Evolutionary conservation across 2,329 filamentous ascomycete species (phyloP).

Genomic region (Nemania serpens): DNA sequence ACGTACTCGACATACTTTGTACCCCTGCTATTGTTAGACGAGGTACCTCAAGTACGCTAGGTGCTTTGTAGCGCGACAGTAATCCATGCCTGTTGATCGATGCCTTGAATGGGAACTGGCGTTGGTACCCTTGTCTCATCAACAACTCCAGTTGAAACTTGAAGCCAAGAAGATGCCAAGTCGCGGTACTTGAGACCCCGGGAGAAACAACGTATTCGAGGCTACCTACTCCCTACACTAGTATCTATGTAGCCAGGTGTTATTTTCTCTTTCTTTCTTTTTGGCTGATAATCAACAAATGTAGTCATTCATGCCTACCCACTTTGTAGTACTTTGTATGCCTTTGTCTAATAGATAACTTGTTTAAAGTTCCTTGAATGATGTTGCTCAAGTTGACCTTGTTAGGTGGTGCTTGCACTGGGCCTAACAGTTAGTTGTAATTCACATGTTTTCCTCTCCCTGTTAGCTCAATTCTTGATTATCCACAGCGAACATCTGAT

Average conservation of each 20-base stretch:
- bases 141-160: conserved; percentile 31
- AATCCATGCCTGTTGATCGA: conserved; percentile 31
- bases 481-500: conserved; percentile 8
- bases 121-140: conserved; percentile 30
- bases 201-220: conserved; percentile 7
- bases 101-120: conserved; percentile 28
- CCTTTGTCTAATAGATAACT: too few relatives aligned
- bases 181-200: conserved; percentile 27
- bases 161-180: conserved; percentile 31
- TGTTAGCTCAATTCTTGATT: conserved; percentile 2
- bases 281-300: too few relatives aligned
- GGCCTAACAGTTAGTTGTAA: not conserved
- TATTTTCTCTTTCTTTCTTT: too few relatives aligned
- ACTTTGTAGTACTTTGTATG: too few relatives aligned
- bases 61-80: conserved; percentile 26
- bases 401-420: not conserved
- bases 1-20: too few relatives aligned
- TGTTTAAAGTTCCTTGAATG: too few relatives aligned
- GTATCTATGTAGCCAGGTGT: not conserved
- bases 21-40: conserved; percentile 20
- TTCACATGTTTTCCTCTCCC: not conserved
- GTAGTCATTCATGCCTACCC: too few relatives aligned
- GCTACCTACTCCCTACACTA: not conserved
- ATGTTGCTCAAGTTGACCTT: too few relatives aligned
- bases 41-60: too few relatives aligned